phyloP scores from a whole-genome alignment of 2,329 filamentous ascomycete genomes.

The Ceratocystis diversiconidia region DNA sequence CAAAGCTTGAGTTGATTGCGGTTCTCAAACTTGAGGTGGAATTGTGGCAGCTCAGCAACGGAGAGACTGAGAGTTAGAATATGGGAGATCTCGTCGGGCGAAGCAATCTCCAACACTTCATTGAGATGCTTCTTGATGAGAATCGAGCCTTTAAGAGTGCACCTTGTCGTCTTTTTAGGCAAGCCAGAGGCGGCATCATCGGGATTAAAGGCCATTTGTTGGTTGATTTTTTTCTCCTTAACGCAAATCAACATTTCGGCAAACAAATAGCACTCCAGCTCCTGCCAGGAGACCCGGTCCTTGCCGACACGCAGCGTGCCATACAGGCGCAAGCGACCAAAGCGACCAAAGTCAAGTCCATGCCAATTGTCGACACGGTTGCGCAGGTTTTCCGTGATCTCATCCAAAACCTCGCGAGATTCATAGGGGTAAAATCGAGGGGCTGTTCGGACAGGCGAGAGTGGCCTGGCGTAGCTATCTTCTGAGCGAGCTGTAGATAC shows the following conservation, averaged over 20 bases:
- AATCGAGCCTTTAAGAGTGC: constrained; percentile 91
- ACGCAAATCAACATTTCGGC: constrained; percentile 99
- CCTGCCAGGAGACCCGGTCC: constrained; percentile 92
- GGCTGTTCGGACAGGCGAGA: constrained; percentile 44
- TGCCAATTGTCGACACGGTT: constrained; percentile 97
- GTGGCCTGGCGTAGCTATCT: constrained; percentile 40
- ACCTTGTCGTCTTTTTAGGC: constrained; percentile 54
- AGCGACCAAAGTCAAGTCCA: constrained; percentile 81
- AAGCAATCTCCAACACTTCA: constrained; percentile 58
- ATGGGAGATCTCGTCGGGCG: constrained; percentile 50
- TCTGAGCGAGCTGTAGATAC: constrained; percentile 29
- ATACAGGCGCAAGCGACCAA: constrained; percentile 81
- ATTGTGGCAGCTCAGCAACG: constrained; percentile 80
- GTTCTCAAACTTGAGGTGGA: constrained; percentile 81
- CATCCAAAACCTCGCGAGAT: constrained; percentile 59
- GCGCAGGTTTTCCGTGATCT: constrained; percentile 73
- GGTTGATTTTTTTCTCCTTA: constrained; percentile 75
- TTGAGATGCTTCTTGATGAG: constrained; percentile 96
- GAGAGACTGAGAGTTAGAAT: constrained; percentile 81
- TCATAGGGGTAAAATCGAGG: constrained; percentile 58
- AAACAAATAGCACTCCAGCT: constrained; percentile 92
- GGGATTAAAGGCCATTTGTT: constrained; percentile 40
- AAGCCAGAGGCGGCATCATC: constrained; percentile 35
- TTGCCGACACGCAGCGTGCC: constrained; percentile 88
- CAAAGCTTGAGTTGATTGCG: constrained; percentile 75